Base-by-base conservation (phyloP, 2,329 filamentous ascomycete genomes). In the Cordyceps cicadae region DNA sequence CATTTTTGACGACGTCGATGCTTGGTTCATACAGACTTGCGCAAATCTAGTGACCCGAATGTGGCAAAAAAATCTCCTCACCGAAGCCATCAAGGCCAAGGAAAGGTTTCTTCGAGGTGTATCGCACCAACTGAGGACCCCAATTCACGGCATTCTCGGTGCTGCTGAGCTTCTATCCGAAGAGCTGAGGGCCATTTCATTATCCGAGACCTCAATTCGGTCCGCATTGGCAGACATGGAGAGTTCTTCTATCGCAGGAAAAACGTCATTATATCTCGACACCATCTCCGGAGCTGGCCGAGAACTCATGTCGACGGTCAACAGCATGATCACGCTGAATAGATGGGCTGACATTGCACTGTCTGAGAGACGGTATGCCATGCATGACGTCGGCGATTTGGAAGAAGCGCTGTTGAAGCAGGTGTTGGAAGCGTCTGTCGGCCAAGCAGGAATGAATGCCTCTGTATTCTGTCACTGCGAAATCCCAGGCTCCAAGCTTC, bases 61-160 rank as follows among this genome's bases (percentile, higher is more conserved):
- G 21, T 73, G 72, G 66, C 77, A 79, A 32, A 71, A 74, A 19
- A 67, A 64, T 2, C 64, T 72, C 12, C 64, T 79, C 0, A 65
- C 70, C 26, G 76, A 79, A 62, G 77, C 74, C 0, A 69, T 78
- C 60, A 66, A 66, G 14, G 75, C 75, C 0, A 79, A 79, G 57
- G 76, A 78, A 1, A 71, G 66, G 3, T 80, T 80, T 59, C 66
- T 79, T 0, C 70, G 77, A 4, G 75, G 76, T 0, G 72, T 79
- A 9, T 78, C 76, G 0, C 77, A 80, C 57, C 75, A 79, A 41
- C 72, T 80, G 0, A 71, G 77, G 43, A 80, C 77, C 0, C 77
- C 77, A 0, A 77, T 80, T 5, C 77, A 80, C 39, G 77, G 77
- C 0, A 77, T 79, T 2, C 69, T 79, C 0, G 71, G 70, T 1